Evolutionary conservation across 768 basidiomycete species (phyloP).

Genomic region (Leucocoprinus birnbaumii): DNA sequence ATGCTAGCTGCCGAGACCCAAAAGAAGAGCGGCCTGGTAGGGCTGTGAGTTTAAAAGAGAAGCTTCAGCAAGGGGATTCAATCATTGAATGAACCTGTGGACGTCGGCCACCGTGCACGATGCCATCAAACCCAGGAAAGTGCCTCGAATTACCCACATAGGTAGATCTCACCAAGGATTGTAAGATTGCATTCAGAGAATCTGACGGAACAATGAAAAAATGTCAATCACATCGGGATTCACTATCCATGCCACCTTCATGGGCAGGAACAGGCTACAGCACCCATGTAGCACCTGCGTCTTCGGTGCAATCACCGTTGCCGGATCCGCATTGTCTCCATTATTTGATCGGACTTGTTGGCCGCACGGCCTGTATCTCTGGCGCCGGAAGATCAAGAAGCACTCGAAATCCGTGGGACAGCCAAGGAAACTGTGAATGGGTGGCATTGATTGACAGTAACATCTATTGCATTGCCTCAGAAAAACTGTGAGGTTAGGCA

Average conservation of each 20-base stretch:
- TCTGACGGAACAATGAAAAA: slow-evolving; percentile 6
- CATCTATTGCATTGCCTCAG: too few relatives aligned
- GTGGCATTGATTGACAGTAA: too few relatives aligned
- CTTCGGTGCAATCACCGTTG: slow-evolving; percentile 10
- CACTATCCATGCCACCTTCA: not conserved
- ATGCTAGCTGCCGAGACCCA: slow-evolving; percentile 22
- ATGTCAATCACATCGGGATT: not conserved
- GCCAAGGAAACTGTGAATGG: too few relatives aligned
- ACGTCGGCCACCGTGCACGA: slow-evolving; percentile 4
- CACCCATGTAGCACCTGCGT: not conserved
- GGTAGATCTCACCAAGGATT: slow-evolving; percentile 23
- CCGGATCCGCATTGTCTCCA: slow-evolving; percentile 25
- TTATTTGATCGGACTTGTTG: slow-evolving; percentile 27
- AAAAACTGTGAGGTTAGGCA: too few relatives aligned
- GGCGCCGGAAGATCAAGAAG: slow-evolving; percentile 15
- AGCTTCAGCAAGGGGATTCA: slow-evolving; percentile 20
- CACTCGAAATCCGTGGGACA: slow-evolving; percentile 19
- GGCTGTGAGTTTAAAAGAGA: slow-evolving; percentile 38
- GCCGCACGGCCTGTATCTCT: slow-evolving; percentile 16
- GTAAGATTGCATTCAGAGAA: slow-evolving; percentile 7
- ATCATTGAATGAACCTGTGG: slow-evolving; percentile 16
- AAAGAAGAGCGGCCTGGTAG: slow-evolving; percentile 19
- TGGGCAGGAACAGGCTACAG: not conserved
- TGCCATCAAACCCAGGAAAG: slow-evolving; percentile 17
- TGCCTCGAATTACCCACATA: slow-evolving; percentile 25